Evolutionary conservation across 176 grass and related monocot genomes (phyloP).

Genomic region (Cymbopogon citratus): DNA sequence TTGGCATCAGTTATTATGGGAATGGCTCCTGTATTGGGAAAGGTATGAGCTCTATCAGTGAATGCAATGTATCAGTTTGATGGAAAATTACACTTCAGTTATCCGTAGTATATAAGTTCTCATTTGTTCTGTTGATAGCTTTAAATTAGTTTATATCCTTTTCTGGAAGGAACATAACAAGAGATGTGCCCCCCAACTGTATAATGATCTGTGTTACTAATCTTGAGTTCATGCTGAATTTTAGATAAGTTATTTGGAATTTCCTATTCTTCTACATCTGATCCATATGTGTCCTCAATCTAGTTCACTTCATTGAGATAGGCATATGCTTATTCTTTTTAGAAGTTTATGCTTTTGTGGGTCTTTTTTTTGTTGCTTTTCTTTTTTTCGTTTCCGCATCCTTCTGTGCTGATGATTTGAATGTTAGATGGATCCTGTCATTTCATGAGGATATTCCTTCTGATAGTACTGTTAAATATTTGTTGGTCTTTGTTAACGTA

Average conservation of each 20-base stretch:
- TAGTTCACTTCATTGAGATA: neutral
- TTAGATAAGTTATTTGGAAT: neutral
- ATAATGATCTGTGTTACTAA: neutral
- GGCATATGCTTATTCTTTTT: neutral
- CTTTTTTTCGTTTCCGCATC: neutral
- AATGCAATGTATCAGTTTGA: neutral
- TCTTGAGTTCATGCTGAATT: neutral
- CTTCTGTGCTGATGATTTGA: neutral
- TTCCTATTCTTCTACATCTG: neutral
- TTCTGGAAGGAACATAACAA: neutral
- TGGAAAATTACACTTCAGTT: neutral
- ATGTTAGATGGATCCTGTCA: neutral
- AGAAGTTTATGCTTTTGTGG: neutral
- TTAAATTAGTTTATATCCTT: neutral
- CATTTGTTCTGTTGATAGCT: neutral
- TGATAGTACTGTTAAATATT: neutral
- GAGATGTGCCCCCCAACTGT: neutral
- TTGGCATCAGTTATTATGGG: conserved; percentile 99
- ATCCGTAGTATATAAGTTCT: neutral
- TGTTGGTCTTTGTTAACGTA: neutral
- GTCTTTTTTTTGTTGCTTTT: neutral
- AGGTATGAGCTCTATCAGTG: conserved; percentile 37
- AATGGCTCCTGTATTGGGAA: conserved; percentile 91
- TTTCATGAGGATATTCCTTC: neutral
- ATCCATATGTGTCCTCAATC: neutral